phyloP scores from a whole-genome alignment of 371 early-diverging fungal species.

The Massospora cicadina region DNA sequence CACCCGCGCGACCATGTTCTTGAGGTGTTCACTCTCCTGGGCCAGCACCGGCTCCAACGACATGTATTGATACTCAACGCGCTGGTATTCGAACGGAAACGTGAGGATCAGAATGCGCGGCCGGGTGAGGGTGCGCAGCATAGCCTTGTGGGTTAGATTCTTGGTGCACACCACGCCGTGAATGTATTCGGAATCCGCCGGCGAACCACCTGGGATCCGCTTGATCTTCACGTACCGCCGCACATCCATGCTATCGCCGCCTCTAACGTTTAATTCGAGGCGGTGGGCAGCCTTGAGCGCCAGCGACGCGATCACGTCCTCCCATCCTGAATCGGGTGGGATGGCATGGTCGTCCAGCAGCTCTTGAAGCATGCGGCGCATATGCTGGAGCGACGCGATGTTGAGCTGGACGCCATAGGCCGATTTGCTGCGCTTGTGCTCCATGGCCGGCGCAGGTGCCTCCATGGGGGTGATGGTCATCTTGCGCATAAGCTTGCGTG shows the following conservation, averaged over 20 bases:
- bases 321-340: slow-evolving; percentile 36
- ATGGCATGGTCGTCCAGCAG: slow-evolving; percentile 18
- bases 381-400: slow-evolving; percentile 40
- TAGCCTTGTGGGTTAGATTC: slow-evolving; percentile 71
- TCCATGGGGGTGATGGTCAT: slow-evolving; percentile 1
- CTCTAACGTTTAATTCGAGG: slow-evolving; percentile 41
- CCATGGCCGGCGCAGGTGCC: neutral
- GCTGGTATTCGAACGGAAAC: slow-evolving; percentile 74
- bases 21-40: slow-evolving; percentile 68
- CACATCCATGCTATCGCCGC: slow-evolving; percentile 69
- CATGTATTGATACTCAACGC: slow-evolving; percentile 57
- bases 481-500: slow-evolving; percentile 6
- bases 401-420: slow-evolving; percentile 25
- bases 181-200: slow-evolving; percentile 55
- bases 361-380: slow-evolving; percentile 40
- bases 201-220: slow-evolving; percentile 68
- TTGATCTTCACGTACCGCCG: slow-evolving; percentile 85
- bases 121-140: slow-evolving; percentile 39
- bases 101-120: slow-evolving; percentile 70
- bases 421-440: neutral
- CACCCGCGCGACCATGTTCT: slow-evolving; percentile 55
- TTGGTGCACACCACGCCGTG: slow-evolving; percentile 73
- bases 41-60: slow-evolving; percentile 63
- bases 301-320: slow-evolving; percentile 43
- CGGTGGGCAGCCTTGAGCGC: slow-evolving; percentile 40